Evolutionary conservation across 2,329 filamentous ascomycete species (phyloP), one percentile per base, ranked within the genome.

Genomic region (Xylariaceae sp.): DNA sequence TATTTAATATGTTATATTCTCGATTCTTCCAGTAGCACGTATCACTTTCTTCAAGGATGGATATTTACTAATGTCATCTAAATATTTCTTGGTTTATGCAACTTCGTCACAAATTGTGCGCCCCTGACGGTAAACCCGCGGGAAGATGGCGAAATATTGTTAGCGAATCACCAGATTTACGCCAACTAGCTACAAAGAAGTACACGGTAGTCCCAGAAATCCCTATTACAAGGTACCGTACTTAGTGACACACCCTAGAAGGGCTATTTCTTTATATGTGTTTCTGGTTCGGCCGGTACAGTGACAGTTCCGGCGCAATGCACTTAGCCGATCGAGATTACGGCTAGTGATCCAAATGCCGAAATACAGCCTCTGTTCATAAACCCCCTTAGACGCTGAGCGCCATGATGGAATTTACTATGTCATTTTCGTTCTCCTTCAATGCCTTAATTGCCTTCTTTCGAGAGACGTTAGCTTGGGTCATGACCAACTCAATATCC

Each of bases 321-420:
- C 62, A 58, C 46, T 47, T 47, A 57, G 41, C 53, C 55, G 45
- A 57, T 48, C 33, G 36, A 39, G 23, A 43, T 36, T 24, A 20
- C 21, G 44, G 21, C 36, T 47, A n/a, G 26, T 44, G 27, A 41
- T 20, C 32, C 18, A 35, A 18, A 37, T 48, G 10, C 29, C 11
- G n/a, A 24, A 16, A 40, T 15, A 29, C 9, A 26, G 15, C 24
- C 9, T 26, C 35, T 42, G 45, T 30, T 42, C 20, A 35, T 23
- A 18, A 50, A 37, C 36, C 15, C 35, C 35, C 39, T 73, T 81
- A 92, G 82, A 91, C 87, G 81, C 89, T 92, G 75, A 99, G 81
- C 67, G 93, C 92, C 94, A 99, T 99, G 81, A 99, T 99, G 69
- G 94, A 97, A 84, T 99, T 99, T 82, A 99, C 94, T 80, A 99